phyloP scores from a whole-genome alignment of 768 basidiomycete species.

The Auricularia auricula-judae region DNA sequence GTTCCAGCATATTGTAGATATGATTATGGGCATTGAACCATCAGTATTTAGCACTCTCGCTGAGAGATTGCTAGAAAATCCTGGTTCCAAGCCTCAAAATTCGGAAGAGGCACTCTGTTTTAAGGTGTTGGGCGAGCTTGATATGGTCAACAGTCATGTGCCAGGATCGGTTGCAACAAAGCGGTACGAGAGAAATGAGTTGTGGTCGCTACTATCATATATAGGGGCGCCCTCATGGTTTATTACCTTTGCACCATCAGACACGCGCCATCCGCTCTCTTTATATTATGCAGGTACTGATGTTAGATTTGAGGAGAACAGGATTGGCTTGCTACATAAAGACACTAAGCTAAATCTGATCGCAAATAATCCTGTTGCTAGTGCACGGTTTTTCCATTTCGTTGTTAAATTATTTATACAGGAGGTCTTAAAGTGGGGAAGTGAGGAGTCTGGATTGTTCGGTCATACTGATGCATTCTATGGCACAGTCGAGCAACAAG shows the following conservation, averaged over 20 bases:
- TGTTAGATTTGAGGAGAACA: constrained; percentile 10
- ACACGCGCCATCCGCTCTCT: constrained; percentile 11
- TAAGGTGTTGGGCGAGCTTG: constrained; percentile 6
- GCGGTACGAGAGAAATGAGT: constrained; percentile 11
- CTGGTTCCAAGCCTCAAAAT: constrained; percentile 1
- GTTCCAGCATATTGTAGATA: too few relatives aligned
- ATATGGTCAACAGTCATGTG: constrained; percentile 11
- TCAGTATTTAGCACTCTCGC: too few relatives aligned
- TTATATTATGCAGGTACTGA: constrained; percentile 10
- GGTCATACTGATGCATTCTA: constrained; percentile 12
- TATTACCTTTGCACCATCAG: constrained; percentile 13
- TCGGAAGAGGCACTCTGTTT: constrained; percentile 6
- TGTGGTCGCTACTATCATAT: constrained; percentile 10
- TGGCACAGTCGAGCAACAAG: constrained; percentile 10
- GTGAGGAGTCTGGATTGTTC: constrained; percentile 12
- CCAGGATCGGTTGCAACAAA: constrained; percentile 7
- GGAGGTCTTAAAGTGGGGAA: constrained; percentile 2
- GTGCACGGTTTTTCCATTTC: constrained; percentile 1
- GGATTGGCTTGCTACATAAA: constrained; percentile 4
- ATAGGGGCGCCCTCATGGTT: constrained; percentile 21
- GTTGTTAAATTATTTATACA: constrained; percentile 6
- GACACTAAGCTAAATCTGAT: constrained; percentile 3
- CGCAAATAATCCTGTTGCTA: background rate
- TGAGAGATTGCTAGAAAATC: too few relatives aligned
- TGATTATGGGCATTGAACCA: too few relatives aligned